These are phyloP conservation scores for Porcisia deanei DNA, from an alignment of 208 protist species.

Conservation along the genomic window DNA sequence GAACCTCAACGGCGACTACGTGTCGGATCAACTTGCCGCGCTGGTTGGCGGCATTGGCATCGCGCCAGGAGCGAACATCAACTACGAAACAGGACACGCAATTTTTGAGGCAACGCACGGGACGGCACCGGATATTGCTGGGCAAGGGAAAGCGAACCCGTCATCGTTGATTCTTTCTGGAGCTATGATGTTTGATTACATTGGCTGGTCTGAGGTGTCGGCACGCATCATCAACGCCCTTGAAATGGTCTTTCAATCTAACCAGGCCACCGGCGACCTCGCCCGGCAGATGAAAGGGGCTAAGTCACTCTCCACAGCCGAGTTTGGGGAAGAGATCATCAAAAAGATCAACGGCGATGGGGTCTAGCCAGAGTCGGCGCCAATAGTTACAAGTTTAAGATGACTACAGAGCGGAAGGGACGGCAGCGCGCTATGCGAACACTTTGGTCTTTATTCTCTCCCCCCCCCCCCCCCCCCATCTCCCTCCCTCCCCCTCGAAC, in stretches of 20 bases:
- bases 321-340: conserved; percentile 38
- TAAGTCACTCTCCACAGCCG: conserved; percentile 35
- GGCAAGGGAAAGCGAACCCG: conserved; percentile 46
- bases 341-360: conserved; percentile 23
- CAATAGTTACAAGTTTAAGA: not conserved
- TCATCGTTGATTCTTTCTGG: conserved; percentile 51
- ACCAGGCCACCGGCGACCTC: conserved; percentile 42
- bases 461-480: not conserved
- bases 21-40: conserved; percentile 63
- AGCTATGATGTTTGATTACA: conserved; percentile 52
- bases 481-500: not conserved
- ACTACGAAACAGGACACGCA: conserved; percentile 50
- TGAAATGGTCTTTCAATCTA: conserved; percentile 39
- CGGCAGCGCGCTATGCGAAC: too few species aligned
- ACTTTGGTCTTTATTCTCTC: not conserved
- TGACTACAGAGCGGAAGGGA: not conserved
- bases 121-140: conserved; percentile 57
- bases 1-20: conserved; percentile 62
- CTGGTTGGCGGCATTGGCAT: conserved; percentile 78
- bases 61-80: conserved; percentile 60
- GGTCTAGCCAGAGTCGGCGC: not conserved
- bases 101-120: conserved; percentile 64
- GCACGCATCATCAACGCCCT: conserved; percentile 33
- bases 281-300: conserved; percentile 34
- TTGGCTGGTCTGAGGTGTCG: conserved; percentile 48